Evolutionary conservation across 306 rosid genomes (phyloP).

Genomic region (Purshia tridentata): DNA sequence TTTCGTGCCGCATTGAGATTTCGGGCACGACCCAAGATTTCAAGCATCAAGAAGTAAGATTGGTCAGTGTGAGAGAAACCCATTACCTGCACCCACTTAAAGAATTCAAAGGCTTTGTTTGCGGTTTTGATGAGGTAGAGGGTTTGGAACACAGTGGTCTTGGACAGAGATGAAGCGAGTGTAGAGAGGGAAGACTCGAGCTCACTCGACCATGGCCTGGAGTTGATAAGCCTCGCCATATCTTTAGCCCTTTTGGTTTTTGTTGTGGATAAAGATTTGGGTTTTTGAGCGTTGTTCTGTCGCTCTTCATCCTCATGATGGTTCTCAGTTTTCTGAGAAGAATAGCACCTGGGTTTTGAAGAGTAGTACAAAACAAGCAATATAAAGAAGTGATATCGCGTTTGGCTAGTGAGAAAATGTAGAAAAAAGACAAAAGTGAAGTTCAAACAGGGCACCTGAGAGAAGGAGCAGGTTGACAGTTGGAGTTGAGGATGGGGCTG

Average conservation of each 20-base stretch:
- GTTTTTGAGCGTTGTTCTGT: slow-evolving; percentile 12
- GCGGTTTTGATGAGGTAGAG: slow-evolving; percentile 50
- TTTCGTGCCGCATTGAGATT: slow-evolving; percentile 71
- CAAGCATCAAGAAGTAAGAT: slow-evolving; percentile 58
- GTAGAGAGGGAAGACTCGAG: slow-evolving; percentile 46
- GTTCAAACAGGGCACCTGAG: slow-evolving; percentile 31
- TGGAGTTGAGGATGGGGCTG: slow-evolving; percentile 19
- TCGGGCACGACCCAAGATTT: slow-evolving; percentile 52
- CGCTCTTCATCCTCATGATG: slow-evolving; percentile 18
- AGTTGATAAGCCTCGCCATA: slow-evolving; percentile 52
- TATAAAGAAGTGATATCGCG: not conserved
- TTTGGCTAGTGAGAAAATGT: not conserved
- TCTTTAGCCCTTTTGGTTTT: slow-evolving; percentile 46
- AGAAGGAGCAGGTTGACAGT: slow-evolving; percentile 11
- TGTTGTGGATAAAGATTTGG: slow-evolving; percentile 36
- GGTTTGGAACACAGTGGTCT: slow-evolving; percentile 59
- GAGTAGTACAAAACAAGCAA: not conserved
- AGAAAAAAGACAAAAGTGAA: not conserved
- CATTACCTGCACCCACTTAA: slow-evolving; percentile 54
- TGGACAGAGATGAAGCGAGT: slow-evolving; percentile 49
- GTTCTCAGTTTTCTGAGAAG: slow-evolving; percentile 25
- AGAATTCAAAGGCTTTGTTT: slow-evolving; percentile 54
- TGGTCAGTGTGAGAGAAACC: slow-evolving; percentile 59
- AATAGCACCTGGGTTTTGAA: slow-evolving; percentile 39
- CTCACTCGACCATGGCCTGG: slow-evolving; percentile 49